These are phyloP conservation scores for Fusarium tanahbumbuense DNA, from an alignment of 2,329 filamentous ascomycete species.

Conservation along the genomic window DNA sequence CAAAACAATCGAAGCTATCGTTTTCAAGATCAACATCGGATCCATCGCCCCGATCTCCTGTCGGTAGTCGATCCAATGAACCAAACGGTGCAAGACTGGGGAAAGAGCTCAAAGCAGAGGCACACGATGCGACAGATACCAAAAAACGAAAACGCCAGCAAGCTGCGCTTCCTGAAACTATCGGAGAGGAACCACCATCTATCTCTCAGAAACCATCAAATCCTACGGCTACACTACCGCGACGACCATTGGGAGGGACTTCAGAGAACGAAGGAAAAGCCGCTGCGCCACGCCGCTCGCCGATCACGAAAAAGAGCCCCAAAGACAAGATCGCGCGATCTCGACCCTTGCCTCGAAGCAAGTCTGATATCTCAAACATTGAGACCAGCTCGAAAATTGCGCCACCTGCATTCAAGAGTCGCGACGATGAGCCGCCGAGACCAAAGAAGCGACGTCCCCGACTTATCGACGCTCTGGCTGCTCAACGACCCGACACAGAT, in stretches of 20 bases:
- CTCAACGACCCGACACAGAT: slow-evolving; percentile 53
- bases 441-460: slow-evolving; percentile 46
- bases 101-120: slow-evolving; percentile 13
- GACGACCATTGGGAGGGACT: slow-evolving; percentile 9
- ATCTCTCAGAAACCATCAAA: slow-evolving; percentile 23
- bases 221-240: slow-evolving; percentile 19
- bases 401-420: slow-evolving; percentile 3
- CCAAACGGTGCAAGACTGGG: slow-evolving; percentile 2
- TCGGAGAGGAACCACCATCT: slow-evolving; percentile 10
- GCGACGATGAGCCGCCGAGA: slow-evolving; percentile 9
- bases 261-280: slow-evolving; percentile 11
- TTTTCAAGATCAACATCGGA: slow-evolving; percentile 32
- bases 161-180: slow-evolving; percentile 7
- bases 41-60: slow-evolving; percentile 23
- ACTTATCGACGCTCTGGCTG: slow-evolving; percentile 58
- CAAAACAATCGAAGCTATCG: slow-evolving; percentile 31
- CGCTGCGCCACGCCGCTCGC: neutral
- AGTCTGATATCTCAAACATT: slow-evolving; percentile 9
- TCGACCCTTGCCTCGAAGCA: slow-evolving; percentile 16
- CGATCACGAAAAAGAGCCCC: slow-evolving; percentile 18
- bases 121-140: slow-evolving; percentile 32
- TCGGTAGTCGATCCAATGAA: slow-evolving; percentile 17
- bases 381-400: slow-evolving; percentile 3
- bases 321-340: slow-evolving; percentile 9
- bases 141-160: slow-evolving; percentile 43